Evolutionary conservation across 257 asterid species (phyloP).

Genomic region (Nicotiana benthamiana): DNA sequence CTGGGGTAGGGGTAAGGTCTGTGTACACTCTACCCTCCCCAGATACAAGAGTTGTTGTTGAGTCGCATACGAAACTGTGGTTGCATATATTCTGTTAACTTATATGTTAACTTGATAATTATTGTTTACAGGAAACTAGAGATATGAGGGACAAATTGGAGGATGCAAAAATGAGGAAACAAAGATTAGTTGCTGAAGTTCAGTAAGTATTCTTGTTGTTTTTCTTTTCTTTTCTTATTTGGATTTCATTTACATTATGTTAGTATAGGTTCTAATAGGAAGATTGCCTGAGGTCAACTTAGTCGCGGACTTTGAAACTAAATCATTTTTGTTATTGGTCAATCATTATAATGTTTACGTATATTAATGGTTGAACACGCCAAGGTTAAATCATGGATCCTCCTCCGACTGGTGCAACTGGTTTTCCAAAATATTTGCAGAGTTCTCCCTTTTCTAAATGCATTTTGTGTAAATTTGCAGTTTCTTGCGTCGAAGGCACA

Average conservation of each 20-base stretch:
- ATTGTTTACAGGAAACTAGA: conserved; percentile 44
- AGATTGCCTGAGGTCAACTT: neutral
- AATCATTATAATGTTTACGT: neutral
- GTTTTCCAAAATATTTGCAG: neutral
- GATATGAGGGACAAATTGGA: conserved; percentile 45
- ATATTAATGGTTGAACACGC: neutral
- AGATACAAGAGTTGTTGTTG: too few relatives aligned
- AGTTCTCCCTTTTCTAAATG: neutral
- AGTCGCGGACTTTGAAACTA: neutral
- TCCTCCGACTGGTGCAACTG: neutral
- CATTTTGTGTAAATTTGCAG: conserved; percentile 22
- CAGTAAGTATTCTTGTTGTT: conserved; percentile 36
- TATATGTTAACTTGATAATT: neutral
- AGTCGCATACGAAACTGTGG: neutral
- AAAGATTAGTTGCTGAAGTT: conserved; percentile 69
- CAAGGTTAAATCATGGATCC: neutral
- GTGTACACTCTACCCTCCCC: too few relatives aligned
- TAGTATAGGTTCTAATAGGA: neutral
- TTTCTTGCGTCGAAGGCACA: conserved; percentile 46
- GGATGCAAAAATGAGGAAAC: conserved; percentile 41
- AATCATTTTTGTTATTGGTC: neutral
- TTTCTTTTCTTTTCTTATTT: neutral
- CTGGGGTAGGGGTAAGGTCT: too few relatives aligned
- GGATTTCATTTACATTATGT: neutral
- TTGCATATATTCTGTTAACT: neutral